A percentile compares a stretch with the other conserved stretches of the same genome.
Conservation (phyloP, 108 stramenopile genomes). For the Epithemia pelagica region DNA sequence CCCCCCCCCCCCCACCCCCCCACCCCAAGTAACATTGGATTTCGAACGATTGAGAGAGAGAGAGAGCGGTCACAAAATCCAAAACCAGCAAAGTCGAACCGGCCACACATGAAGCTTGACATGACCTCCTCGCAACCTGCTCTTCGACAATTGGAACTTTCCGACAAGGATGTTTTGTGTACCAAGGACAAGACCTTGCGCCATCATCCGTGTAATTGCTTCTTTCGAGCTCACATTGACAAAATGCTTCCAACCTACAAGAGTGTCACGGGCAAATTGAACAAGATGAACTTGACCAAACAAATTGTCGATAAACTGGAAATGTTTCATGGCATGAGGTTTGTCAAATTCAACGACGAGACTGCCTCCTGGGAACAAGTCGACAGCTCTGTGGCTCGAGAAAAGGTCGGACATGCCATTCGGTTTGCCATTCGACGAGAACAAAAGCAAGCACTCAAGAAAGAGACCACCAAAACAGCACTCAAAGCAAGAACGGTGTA, state of each 20-base stretch:
- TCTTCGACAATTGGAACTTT: no score
- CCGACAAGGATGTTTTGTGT: slow-evolving; percentile 28
- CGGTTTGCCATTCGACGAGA: no score
- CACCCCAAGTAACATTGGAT: no score
- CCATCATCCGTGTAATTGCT: slow-evolving; percentile 25
- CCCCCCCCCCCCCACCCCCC: no score
- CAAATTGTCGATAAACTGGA: slow-evolving; percentile 22
- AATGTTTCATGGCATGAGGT: slow-evolving; percentile 13
- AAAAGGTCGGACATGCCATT: slow-evolving; percentile 43
- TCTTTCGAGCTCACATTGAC: slow-evolving; percentile 19
- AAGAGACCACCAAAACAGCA: no score
- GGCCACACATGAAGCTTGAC: slow-evolving; percentile 11
- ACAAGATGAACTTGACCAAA: slow-evolving; percentile 40
- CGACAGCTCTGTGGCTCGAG: slow-evolving; percentile 27
- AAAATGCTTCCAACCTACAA: slow-evolving; percentile 9
- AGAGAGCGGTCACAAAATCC: no score
- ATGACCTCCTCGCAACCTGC: background rate
- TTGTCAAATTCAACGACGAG: slow-evolving; percentile 21
- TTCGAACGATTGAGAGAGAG: no score
- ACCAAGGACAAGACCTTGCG: slow-evolving; percentile 29
- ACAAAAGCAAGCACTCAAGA: no score
- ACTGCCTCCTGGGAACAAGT: slow-evolving; percentile 49
- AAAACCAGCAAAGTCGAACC: no score
- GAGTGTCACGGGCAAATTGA: slow-evolving; percentile 26
- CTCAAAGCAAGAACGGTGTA: no score